Conservation (phyloP, 192 early-diverging fungal species). For the Coemansia sp. region DNA sequence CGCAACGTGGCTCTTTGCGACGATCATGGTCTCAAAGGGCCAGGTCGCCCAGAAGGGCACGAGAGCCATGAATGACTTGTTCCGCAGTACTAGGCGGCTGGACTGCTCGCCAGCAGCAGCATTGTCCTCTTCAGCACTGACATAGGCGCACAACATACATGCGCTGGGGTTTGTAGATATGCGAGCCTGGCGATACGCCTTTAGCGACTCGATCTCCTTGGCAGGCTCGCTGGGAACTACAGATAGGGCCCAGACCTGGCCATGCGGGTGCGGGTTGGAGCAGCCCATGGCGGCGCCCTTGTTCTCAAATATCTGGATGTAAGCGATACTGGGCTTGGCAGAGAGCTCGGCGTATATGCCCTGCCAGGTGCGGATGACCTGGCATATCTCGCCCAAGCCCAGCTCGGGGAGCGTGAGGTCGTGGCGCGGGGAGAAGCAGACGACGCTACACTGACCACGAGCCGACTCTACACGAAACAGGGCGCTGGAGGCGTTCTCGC, state of each 20-base stretch:
- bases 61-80: constrained; percentile 74
- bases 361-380: constrained; percentile 75
- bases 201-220: constrained; percentile 67
- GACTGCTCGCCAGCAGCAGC: constrained; percentile 31
- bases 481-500: constrained; percentile 11
- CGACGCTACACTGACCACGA: constrained; percentile 79
- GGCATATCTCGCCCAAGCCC: constrained; percentile 59
- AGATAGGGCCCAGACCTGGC: constrained; percentile 90
- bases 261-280: constrained; percentile 95
- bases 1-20: constrained; percentile 64
- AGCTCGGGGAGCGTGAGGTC: constrained; percentile 89
- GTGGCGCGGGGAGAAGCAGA: constrained; percentile 93
- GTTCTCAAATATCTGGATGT: constrained; percentile 98
- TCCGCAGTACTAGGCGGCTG: constrained; percentile 73
- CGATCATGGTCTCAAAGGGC: constrained; percentile 93
- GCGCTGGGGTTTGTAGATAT: constrained; percentile 1
- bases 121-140: constrained; percentile 37
- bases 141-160: constrained; percentile 86
- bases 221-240: constrained; percentile 78
- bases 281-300: constrained; percentile 97
- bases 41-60: constrained; percentile 97
- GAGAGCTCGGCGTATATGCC: constrained; percentile 58
- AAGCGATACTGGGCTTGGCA: constrained; percentile 57
- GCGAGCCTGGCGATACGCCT: constrained; percentile 58
- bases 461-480: constrained; percentile 62